These are phyloP conservation scores for Colletotrichum euphorbiae DNA, from an alignment of 2,329 filamentous ascomycete species.

Conservation along the genomic window DNA sequence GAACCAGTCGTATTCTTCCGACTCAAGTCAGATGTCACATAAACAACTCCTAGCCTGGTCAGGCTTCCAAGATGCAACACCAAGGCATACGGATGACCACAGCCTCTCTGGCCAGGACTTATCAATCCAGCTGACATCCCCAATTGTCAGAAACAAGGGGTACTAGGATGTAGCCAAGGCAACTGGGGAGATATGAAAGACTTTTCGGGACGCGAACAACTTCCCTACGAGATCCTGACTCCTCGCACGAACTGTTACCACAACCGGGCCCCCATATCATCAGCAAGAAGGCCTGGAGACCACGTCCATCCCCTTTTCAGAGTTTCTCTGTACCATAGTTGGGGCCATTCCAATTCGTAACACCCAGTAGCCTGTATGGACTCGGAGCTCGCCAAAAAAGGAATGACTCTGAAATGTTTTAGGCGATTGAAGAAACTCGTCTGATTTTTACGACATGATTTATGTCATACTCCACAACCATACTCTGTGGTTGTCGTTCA, in stretches of 20 bases:
- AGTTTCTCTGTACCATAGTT: slow-evolving; percentile 35
- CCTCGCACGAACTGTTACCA: slow-evolving; percentile 13
- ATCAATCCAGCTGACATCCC: slow-evolving; percentile 11
- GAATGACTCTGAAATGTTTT: too few species aligned
- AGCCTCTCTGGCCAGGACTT: not conserved
- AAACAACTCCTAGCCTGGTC: slow-evolving; percentile 15
- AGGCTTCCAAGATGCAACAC: slow-evolving; percentile 22
- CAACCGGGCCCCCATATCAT: slow-evolving; percentile 7
- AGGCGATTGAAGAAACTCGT: too few species aligned
- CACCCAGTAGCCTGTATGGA: not conserved
- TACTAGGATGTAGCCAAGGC: not conserved
- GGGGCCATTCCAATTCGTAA: not conserved
- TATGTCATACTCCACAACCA: too few species aligned
- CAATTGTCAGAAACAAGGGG: not conserved
- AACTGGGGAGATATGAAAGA: slow-evolving; percentile 16
- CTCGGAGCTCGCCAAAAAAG: too few species aligned
- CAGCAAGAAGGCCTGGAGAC: slow-evolving; percentile 8
- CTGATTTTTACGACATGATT: too few species aligned
- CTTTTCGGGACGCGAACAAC: slow-evolving; percentile 11
- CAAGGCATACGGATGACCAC: slow-evolving; percentile 6
- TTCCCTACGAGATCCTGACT: slow-evolving; percentile 20
- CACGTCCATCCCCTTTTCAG: slow-evolving; percentile 28
- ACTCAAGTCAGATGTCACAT: slow-evolving; percentile 2
- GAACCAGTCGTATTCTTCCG: slow-evolving; percentile 24
- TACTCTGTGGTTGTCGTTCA: too few species aligned